Evolutionary conservation across 2,329 filamentous ascomycete genomes (phyloP), one percentile per base, ranked within the genome.

Genomic region (Diaporthe caulivora): DNA sequence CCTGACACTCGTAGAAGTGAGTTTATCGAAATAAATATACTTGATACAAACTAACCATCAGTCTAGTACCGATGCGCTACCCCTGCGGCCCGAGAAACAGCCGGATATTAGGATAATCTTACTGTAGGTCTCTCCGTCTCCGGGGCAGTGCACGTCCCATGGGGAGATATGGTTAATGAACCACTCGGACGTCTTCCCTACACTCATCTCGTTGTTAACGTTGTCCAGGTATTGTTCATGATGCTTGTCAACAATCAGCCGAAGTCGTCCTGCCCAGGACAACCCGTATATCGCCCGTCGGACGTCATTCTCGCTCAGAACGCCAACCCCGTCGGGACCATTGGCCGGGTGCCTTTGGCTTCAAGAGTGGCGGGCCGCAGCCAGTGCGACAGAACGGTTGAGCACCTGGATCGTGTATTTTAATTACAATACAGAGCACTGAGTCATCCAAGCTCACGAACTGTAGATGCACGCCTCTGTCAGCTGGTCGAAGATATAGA

Each of bases 311-410:
- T 55, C 18, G 2, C 9, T 13, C 17, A 53, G 15, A 9, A 55
- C 2, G 18, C 1, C 26, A 9, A 8, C 26, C 0, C 6, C 51
- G 24, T 34, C 26, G 11, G 9, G n/a, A 34, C 8, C 2, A 1
- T 6, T 3, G 17, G 8, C 21, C 1, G 53, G 53, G 8, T 15
- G 1, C 7, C 0, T 26, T 24, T 13, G 18, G 6, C 29, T n/a
- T 17, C n/a, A 6, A 9, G 34, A 55, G 53, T 55, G 7, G 26
- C 29, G 53, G 15, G 18, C 29, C 10, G 29, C 53, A 55, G 53
- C 53, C 29, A 34, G 53, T 3, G 2, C 53, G 10, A n/a, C 17
- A 3, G 53, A 55, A 9, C 18, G 13, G 10, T 55, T 55, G 2
- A 55, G 53, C 7, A n/a, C 0, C 18, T 55, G 53, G 1, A 34